Evolutionary conservation across 768 basidiomycete genomes (phyloP), one percentile per base, ranked within the genome.

Genomic region (Chlorophyllum brunneum): DNA sequence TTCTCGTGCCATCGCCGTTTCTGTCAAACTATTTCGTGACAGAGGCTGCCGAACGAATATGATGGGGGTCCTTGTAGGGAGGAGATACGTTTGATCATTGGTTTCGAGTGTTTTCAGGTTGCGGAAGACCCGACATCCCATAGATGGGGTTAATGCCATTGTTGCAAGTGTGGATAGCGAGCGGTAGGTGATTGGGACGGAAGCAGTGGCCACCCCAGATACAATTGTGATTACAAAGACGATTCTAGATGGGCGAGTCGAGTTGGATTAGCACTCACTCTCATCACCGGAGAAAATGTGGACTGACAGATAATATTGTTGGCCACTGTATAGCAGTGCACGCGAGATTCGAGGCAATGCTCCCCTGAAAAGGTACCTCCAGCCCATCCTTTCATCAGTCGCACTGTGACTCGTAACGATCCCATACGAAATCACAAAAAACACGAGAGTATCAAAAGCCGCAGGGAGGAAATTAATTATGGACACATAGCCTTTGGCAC

Each of bases 231-330:
- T n/a, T n/a, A n/a, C n/a, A n/a, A n/a, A n/a, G n/a, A n/a, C n/a
- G n/a, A n/a, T n/a, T n/a, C 26, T 30, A 10, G 29, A 10, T 9
- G 18, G 3, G 15, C 13, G 36, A n/a, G n/a, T 5, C 2, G 7
- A 16, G 27, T 9, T 45, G 7, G 31, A 29, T 13, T 37, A 4
- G 7, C 15, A 4, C 7, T 37, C 13, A 11, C 6, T 30, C 15
- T 16, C 27, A n/a, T 16, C 5, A 45, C 7, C 16, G 15, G 16
- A 9, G 2, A 2, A 5, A n/a, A 9, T 9, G n/a, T n/a, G n/a
- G 15, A 45, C 43, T 30, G n/a, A 30, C 43, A 45, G 16, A 29
- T 45, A 45, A 18, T 44, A 44, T 10, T 44, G 43, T 30, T 44
- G 43, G 16, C 43, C 24, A 10, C 43, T 16, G n/a, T 29, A n/a